Conservation (phyloP, 139 green algal genomes). For the Gonium pectorale region DNA sequence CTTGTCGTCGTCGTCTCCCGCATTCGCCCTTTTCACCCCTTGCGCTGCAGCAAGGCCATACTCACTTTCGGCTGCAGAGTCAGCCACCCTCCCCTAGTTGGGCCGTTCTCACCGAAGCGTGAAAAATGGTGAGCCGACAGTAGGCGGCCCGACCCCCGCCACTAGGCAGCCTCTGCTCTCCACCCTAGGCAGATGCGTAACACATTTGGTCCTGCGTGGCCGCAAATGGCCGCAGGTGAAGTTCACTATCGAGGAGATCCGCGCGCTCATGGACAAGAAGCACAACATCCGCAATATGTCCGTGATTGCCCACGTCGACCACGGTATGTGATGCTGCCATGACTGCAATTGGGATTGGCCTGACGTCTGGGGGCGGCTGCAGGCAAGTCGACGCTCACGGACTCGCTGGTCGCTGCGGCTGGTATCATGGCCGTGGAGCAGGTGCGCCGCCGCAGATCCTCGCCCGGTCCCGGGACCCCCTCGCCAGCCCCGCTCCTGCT, state of each 20-base stretch:
- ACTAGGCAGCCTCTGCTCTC: too few relatives aligned
- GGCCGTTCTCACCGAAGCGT: conserved; percentile 29
- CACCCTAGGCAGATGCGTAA: too few relatives aligned
- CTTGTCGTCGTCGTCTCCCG: too few relatives aligned
- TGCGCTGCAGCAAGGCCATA: background rate
- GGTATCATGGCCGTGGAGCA: conserved; percentile 98
- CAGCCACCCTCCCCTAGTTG: conserved; percentile 30
- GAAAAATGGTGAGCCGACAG: conserved; percentile 42
- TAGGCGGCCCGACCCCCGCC: background rate
- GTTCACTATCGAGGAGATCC: conserved; percentile 60
- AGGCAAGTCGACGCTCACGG: conserved; percentile 96
- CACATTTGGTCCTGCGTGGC: background rate
- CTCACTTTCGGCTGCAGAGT: background rate
- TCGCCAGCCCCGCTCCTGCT: too few relatives aligned
- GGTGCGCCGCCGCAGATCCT: conserved; percentile 62
- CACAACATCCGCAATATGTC: conserved; percentile 95
- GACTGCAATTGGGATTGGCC: background rate
- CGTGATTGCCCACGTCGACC: conserved; percentile 95
- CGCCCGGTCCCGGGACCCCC: too few relatives aligned
- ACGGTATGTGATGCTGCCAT: conserved; percentile 68
- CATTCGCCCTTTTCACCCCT: conserved; percentile 2
- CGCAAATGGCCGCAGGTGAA: conserved; percentile 33
- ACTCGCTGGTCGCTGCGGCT: conserved; percentile 98
- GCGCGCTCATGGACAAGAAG: conserved; percentile 90
- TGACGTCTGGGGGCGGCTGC: too few relatives aligned